Percentiles rank a stretch among this genome's conserved stretches.
phyloP scores from a whole-genome alignment of 2,329 filamentous ascomycete genomes.

The Colletotrichum eleusines region DNA sequence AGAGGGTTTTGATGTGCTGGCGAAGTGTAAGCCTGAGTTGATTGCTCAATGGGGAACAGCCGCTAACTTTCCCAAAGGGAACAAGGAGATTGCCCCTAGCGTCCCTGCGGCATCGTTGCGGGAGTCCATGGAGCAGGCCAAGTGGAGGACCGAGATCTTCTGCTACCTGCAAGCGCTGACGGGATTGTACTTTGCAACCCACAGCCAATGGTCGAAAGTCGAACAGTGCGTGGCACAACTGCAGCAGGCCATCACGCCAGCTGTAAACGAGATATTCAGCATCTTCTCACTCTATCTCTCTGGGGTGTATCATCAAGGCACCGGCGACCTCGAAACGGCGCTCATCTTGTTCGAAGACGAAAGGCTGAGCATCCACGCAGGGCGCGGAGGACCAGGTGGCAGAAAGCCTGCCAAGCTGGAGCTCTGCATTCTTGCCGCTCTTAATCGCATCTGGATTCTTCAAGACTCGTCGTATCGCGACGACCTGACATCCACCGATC shows the following conservation, averaged over 20 bases:
- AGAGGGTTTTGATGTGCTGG: conserved; percentile 59
- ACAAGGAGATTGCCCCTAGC: conserved; percentile 48
- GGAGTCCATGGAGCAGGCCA: conserved; percentile 67
- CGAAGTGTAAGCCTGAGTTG: conserved; percentile 56
- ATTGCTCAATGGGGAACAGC: no score
- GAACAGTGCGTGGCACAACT: conserved; percentile 68
- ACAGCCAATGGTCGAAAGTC: conserved; percentile 77
- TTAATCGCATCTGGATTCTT: conserved; percentile 81
- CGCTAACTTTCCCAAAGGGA: conserved; percentile 41
- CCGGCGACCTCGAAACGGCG: conserved; percentile 77
- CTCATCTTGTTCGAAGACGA: conserved; percentile 73
- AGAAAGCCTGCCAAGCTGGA: conserved; percentile 69
- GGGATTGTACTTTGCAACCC: conserved; percentile 76
- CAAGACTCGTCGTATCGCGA: conserved; percentile 70
- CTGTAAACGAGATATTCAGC: conserved; percentile 51
- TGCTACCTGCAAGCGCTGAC: conserved; percentile 79
- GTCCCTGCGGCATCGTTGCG: conserved; percentile 64
- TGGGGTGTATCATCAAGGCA: conserved; percentile 82
- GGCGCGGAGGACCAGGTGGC: conserved; percentile 53
- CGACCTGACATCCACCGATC: conserved; percentile 67
- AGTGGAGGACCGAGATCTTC: conserved; percentile 75
- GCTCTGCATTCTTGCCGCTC: conserved; percentile 72
- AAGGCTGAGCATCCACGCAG: conserved; percentile 65
- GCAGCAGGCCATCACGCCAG: conserved; percentile 48
- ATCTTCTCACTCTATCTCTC: conserved; percentile 77